These are phyloP conservation scores for Trichoderma sp. DNA, from an alignment of 2,329 filamentous ascomycete species.

Conservation along the genomic window DNA sequence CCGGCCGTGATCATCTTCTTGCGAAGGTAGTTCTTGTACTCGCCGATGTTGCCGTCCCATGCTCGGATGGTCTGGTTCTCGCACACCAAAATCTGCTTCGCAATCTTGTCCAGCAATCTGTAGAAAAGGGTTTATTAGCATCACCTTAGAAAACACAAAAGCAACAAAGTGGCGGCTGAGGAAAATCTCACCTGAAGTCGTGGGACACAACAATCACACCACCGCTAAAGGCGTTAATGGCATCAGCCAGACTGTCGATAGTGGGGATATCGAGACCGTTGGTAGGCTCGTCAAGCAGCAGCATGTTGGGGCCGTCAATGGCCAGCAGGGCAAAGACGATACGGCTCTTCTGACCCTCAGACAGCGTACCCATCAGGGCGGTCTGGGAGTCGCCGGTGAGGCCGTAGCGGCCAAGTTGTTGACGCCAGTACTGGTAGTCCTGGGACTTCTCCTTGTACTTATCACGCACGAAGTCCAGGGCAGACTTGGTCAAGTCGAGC, in stretches of 20 bases:
- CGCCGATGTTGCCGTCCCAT: constrained; percentile 86
- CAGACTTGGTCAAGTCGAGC: constrained; percentile 95
- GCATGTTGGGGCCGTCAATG: constrained; percentile 96
- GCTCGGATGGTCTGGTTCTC: constrained; percentile 91
- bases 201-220: constrained; percentile 98
- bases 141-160: no score
- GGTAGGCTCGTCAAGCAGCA: constrained; percentile 95
- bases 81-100: constrained; percentile 98
- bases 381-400: constrained; percentile 92
- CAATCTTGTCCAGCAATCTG: constrained; percentile 97
- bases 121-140: constrained; percentile 21
- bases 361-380: constrained; percentile 94
- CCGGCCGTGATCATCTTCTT: constrained; percentile 97
- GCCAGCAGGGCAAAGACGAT: constrained; percentile 96
- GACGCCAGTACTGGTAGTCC: constrained; percentile 99
- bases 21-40: constrained; percentile 97
- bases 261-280: constrained; percentile 99
- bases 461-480: constrained; percentile 95
- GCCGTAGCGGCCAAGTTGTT: constrained; percentile 93
- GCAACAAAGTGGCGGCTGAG: neutral
- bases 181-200: constrained; percentile 81
- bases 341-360: constrained; percentile 95
- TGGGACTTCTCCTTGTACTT: constrained; percentile 87
- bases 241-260: constrained; percentile 94
- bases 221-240: constrained; percentile 92